These are phyloP conservation scores for Toxoplasma gondii DNA, from an alignment of 169 alveolate species.

Conservation along the genomic window DNA sequence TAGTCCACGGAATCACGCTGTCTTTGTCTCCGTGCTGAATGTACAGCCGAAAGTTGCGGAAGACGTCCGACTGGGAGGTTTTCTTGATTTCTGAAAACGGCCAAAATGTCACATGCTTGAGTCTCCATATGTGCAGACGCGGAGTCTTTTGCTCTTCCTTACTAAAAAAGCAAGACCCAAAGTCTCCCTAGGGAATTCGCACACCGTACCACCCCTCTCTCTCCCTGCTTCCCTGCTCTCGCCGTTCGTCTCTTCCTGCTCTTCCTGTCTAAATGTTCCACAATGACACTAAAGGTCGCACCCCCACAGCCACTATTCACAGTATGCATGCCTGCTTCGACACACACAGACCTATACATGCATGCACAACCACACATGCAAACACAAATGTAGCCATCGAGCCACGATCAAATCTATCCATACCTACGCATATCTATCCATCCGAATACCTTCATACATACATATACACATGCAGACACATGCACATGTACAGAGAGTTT, in stretches of 20 bases:
- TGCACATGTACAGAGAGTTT: background rate
- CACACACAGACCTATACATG: background rate
- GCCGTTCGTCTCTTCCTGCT: background rate
- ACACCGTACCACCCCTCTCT: too few species aligned
- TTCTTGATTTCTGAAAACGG: constrained; percentile 13
- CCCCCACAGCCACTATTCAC: too few species aligned
- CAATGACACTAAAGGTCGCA: too few species aligned
- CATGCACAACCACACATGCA: background rate
- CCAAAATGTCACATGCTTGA: background rate
- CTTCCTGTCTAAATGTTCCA: too few species aligned
- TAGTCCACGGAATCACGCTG: constrained; percentile 60
- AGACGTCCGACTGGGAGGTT: constrained; percentile 27
- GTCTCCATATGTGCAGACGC: background rate
- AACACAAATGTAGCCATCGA: too few species aligned
- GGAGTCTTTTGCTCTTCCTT: background rate
- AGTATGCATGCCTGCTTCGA: background rate
- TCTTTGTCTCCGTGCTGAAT: constrained; percentile 63
- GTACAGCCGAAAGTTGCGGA: constrained; percentile 55
- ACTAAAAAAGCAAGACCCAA: background rate
- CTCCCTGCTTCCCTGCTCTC: too few species aligned
- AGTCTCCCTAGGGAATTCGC: too few species aligned
- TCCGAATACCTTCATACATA: background rate
- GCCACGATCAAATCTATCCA: too few species aligned
- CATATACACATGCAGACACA: background rate
- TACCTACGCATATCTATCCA: too few species aligned